A percentile compares a stretch with the other conserved stretches of the same genome.
Evolutionary conservation across 345 rosid species (phyloP).

Genomic region (Hibiscus trionum): DNA sequence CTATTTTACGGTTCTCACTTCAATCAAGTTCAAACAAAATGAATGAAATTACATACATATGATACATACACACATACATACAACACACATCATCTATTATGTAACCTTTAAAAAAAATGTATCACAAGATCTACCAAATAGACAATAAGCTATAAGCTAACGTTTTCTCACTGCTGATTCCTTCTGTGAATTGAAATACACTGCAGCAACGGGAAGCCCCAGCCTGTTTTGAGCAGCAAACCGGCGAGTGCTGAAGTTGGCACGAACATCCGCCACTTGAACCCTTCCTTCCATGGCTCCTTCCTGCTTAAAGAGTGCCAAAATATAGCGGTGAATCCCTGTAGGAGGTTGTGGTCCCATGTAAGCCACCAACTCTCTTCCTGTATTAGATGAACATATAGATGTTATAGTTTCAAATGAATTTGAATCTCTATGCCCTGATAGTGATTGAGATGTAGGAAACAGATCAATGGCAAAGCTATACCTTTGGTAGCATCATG

Average conservation of each 20-base stretch:
- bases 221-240: conserved; percentile 28
- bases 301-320: conserved; percentile 30
- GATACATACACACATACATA: not conserved
- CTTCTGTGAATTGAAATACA: not conserved
- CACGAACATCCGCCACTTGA: conserved; percentile 17
- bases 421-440: not conserved
- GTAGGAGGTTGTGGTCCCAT: conserved; percentile 33
- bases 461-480: not conserved
- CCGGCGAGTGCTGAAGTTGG: conserved; percentile 30
- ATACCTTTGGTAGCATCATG: conserved; percentile 29
- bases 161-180: not conserved
- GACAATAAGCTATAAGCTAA: not conserved
- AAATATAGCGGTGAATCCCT: conserved; percentile 38
- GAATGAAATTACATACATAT: not conserved
- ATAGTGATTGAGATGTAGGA: not conserved
- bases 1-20: not conserved
- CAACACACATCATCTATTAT: not conserved
- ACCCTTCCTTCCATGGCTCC: conserved; percentile 10
- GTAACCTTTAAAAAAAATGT: not conserved
- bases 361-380: conserved; percentile 30
- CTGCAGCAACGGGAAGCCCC: conserved; percentile 23
- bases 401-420: not conserved
- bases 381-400: conserved; percentile 4
- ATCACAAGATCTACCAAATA: not conserved
- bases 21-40: not conserved